Evolutionary conservation across 2,329 filamentous ascomycete genomes (phyloP).

Genomic region (Huntiella moniliformis): DNA sequence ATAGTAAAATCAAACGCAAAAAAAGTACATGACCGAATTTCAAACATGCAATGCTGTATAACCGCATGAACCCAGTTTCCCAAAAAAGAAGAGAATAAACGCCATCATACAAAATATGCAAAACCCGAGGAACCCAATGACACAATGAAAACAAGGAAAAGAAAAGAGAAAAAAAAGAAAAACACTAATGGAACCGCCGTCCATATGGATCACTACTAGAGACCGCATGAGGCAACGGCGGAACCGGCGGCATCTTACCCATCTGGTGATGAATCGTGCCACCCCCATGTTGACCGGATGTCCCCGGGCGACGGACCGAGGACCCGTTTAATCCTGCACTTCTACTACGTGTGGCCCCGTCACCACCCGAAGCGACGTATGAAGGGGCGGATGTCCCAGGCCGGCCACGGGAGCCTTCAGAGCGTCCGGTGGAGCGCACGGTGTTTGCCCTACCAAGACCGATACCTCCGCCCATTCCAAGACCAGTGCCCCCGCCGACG

Average conservation of each 20-base stretch:
- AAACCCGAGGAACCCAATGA: not conserved
- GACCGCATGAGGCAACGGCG: slow-evolving; percentile 9
- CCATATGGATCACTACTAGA: slow-evolving; percentile 8
- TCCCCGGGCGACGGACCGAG: not conserved
- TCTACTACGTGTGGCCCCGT: not conserved
- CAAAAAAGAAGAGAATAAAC: slow-evolving; percentile 8
- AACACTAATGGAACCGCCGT: slow-evolving; percentile 7
- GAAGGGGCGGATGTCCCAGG: not conserved
- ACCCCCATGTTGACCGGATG: not conserved
- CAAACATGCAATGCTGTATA: not conserved
- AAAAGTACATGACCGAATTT: no score
- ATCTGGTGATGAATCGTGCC: not conserved
- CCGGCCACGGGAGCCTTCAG: slow-evolving; percentile 4
- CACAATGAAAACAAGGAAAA: not conserved
- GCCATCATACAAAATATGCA: not conserved
- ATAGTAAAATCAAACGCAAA: no score
- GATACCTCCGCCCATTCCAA: slow-evolving; percentile 5
- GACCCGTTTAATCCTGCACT: not conserved
- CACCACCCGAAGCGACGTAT: not conserved
- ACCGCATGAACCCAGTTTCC: slow-evolving; percentile 1
- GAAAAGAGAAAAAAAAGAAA: not conserved
- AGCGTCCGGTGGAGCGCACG: slow-evolving; percentile 5
- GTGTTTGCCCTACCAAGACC: slow-evolving; percentile 7
- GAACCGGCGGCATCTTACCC: slow-evolving; percentile 8
- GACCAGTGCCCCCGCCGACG: not conserved